phyloP scores from a whole-genome alignment of 192 early-diverging fungal species.

The Coemansia sp. region DNA sequence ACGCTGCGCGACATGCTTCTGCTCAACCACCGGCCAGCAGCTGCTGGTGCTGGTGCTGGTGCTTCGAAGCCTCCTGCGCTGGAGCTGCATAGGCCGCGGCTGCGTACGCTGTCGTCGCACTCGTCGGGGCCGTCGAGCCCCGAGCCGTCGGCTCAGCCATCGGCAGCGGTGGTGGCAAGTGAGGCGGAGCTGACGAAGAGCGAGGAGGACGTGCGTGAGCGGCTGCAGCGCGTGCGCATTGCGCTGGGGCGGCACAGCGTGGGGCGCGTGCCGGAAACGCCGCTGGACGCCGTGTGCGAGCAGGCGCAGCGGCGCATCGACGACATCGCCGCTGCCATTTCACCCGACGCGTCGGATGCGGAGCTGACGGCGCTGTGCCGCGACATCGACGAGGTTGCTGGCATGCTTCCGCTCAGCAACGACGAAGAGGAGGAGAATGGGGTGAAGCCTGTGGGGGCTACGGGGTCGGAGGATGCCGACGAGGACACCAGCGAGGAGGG shows the following conservation, averaged over 20 bases:
- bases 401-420: slow-evolving; percentile 34
- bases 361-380: slow-evolving; percentile 29
- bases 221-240: slow-evolving; percentile 39
- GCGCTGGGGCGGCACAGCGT: slow-evolving; percentile 1
- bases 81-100: slow-evolving; percentile 10
- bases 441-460: background rate
- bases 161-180: slow-evolving; percentile 11
- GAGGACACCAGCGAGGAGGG: background rate
- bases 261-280: background rate
- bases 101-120: slow-evolving; percentile 8
- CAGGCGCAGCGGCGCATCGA: slow-evolving; percentile 15
- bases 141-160: slow-evolving; percentile 13
- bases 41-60: no score
- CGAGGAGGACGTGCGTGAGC: slow-evolving; percentile 45
- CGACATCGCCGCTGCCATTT: slow-evolving; percentile 12
- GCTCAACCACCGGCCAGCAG: slow-evolving; percentile 14
- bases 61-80: slow-evolving; percentile 8
- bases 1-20: slow-evolving; percentile 45
- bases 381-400: slow-evolving; percentile 37
- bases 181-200: slow-evolving; percentile 27
- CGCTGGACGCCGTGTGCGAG: slow-evolving; percentile 1
- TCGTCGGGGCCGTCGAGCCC: slow-evolving; percentile 32
- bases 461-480: background rate
- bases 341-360: slow-evolving; percentile 11
- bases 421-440: background rate